Percentiles rank a stretch among this genome's conserved stretches.
Conservation (phyloP, 176 grass and related monocot genomes). For the Elymus sibiricus region DNA sequence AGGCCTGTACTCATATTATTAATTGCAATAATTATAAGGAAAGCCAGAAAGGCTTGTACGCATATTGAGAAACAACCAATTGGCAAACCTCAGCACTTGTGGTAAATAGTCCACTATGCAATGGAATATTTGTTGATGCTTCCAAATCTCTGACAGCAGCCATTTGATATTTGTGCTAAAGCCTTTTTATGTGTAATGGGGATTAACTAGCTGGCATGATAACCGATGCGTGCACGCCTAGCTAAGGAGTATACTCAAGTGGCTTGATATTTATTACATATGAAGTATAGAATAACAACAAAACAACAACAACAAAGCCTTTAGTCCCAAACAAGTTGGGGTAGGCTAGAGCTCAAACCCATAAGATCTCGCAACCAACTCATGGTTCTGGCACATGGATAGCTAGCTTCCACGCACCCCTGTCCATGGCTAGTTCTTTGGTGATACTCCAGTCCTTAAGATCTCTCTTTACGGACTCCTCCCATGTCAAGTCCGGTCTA, state of each 20-base stretch:
- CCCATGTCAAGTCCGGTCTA: too few species aligned
- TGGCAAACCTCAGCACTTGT: not conserved
- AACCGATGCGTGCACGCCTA: not conserved
- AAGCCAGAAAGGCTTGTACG: not conserved
- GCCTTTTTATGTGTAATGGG: not conserved
- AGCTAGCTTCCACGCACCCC: too few species aligned
- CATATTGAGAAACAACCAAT: not conserved
- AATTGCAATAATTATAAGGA: not conserved
- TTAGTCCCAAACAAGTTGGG: too few species aligned
- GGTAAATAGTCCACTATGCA: constrained; percentile 1
- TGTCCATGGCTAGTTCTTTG: too few species aligned
- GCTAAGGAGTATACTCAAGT: not conserved
- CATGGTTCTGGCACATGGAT: too few species aligned
- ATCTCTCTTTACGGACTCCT: too few species aligned
- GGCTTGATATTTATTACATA: not conserved
- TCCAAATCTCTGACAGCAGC: not conserved
- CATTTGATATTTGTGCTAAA: not conserved
- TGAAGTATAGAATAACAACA: not conserved
- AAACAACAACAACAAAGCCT: too few species aligned
- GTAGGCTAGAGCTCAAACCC: too few species aligned
- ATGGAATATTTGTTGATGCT: not conserved
- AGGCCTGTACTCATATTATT: not conserved
- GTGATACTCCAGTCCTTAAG: too few species aligned
- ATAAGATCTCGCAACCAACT: too few species aligned
- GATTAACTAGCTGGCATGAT: not conserved